phyloP scores from a whole-genome alignment of 2,329 filamentous ascomycete genomes.

The Aspergillus floridensis region DNA sequence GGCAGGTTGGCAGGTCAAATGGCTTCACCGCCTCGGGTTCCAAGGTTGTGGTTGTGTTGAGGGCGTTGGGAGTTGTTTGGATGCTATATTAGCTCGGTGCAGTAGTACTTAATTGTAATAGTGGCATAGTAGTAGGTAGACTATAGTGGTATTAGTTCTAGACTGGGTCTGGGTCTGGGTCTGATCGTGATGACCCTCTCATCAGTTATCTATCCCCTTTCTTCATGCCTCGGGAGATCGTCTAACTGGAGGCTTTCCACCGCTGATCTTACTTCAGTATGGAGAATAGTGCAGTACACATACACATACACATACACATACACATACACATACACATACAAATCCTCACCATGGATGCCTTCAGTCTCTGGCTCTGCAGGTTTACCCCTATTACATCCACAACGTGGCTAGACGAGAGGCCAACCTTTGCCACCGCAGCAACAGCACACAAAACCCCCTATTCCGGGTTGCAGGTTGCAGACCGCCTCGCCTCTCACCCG shows the following conservation, averaged over 20 bases:
- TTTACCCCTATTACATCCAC: not conserved
- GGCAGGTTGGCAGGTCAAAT: not conserved
- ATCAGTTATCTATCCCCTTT: not conserved
- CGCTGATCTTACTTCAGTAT: not conserved
- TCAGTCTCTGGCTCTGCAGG: too few species aligned
- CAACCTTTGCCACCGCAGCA: not conserved
- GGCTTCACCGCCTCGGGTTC: not conserved
- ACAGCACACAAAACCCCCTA: not conserved
- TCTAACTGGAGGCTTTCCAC: not conserved
- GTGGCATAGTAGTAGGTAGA: not conserved
- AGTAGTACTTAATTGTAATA: too few species aligned
- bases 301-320: too few species aligned
- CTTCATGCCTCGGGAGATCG: not conserved
- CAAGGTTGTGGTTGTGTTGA: too few species aligned
- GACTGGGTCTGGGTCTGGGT: not conserved
- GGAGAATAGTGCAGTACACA: too few species aligned
- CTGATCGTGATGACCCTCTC: too few species aligned
- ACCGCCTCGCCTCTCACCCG: not conserved
- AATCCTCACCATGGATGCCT: too few species aligned
- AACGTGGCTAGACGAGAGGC: not conserved
- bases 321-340: too few species aligned
- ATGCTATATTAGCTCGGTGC: too few species aligned
- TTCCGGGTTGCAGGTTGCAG: not conserved
- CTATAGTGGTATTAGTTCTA: not conserved
- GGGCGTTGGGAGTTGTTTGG: too few species aligned